Percentiles rank a stretch among this genome's conserved stretches.
Evolutionary conservation across 306 rosid genomes (phyloP).

Genomic region (Vicia villosa): DNA sequence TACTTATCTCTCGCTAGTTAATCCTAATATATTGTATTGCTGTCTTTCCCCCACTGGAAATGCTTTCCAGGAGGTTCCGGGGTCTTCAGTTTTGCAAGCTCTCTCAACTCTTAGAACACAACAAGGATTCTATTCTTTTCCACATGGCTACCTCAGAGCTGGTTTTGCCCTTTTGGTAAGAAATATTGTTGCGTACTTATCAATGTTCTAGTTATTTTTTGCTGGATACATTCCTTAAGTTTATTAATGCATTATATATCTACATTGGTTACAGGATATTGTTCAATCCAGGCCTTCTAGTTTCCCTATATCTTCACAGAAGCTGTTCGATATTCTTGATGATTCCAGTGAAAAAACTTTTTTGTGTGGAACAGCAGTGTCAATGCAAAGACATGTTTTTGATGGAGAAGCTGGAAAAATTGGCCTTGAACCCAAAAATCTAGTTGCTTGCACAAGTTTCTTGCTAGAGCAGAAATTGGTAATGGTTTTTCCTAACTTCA

Average conservation of each 20-base stretch:
- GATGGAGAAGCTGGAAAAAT: conserved; percentile 87
- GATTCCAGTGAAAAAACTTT: conserved; percentile 88
- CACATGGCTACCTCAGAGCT: conserved; percentile 80
- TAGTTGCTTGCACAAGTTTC: conserved; percentile 91
- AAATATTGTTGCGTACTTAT: conserved; percentile 23
- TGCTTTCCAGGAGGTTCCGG: conserved; percentile 77
- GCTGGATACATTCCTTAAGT: conserved; percentile 23
- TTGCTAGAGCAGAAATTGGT: conserved; percentile 93
- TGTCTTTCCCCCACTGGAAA: conserved; percentile 26
- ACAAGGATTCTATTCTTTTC: conserved; percentile 69
- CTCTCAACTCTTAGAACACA: conserved; percentile 60
- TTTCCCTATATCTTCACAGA: conserved; percentile 74
- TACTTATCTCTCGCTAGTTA: not conserved
- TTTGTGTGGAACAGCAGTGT: conserved; percentile 66
- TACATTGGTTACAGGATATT: conserved; percentile 65
- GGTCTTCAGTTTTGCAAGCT: conserved; percentile 69
- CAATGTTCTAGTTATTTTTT: conserved; percentile 21
- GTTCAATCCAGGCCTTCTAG: conserved; percentile 68
- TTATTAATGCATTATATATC: conserved; percentile 14
- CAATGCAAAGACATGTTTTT: conserved; percentile 79
- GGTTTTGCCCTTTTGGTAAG: conserved; percentile 92
- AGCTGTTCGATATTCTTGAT: conserved; percentile 75
- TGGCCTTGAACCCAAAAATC: conserved; percentile 80
- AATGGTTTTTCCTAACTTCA: conserved; percentile 12
- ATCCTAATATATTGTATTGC: conserved; percentile 17